Evolutionary conservation across 169 alveolate genomes (phyloP), one percentile per base, ranked within the genome.

Genomic region (Eimeria acervulina): DNA sequence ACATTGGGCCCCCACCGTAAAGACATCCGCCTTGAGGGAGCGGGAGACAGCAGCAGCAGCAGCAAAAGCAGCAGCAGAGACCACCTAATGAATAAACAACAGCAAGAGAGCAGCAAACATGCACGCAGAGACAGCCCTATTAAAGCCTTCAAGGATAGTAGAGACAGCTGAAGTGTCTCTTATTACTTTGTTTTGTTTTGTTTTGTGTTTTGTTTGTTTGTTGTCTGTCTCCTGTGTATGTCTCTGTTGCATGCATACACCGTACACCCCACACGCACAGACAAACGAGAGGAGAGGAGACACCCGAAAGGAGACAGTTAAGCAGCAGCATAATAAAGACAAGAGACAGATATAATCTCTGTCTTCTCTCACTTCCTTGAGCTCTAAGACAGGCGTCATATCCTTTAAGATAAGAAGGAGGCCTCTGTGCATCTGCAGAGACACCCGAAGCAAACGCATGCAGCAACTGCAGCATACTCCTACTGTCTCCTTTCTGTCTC

Each of bases 11-110:
- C 90, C 15, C 68, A 80, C 90, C 28, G 6, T 40, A 5, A 80
- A 47, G 36, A 80, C 33, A 5, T 59, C 26, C 42, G 33, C 94
- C 66, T 87, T 87, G 55, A 87, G 33, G 26, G 85, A 15, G 26
- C 80, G 63, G 63, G 63, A 23, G 84, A 87, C 84, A 70, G 47
- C 23, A 33, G 94, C 47, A n/a, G 94, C 81, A n/a, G 85, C 81
- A n/a, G 84, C 84, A 87, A 70, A 87, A 31, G 94, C 94, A 28
- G 80, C 94, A 87, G 66, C 76, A 17, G 63, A 51, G 3, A 70
- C 94, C 47, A 80, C 90, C 90, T 80, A 42, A 10, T 12, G 42
- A 44, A 15, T 42, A 68, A 36, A 13, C 4, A 0, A 38, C 51
- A 61, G 36, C 5, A 4, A 1, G 31, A n/a, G 72, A 3, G 36